Conservation (phyloP, 306 rosid genomes). For the Citrullus amarus region DNA sequence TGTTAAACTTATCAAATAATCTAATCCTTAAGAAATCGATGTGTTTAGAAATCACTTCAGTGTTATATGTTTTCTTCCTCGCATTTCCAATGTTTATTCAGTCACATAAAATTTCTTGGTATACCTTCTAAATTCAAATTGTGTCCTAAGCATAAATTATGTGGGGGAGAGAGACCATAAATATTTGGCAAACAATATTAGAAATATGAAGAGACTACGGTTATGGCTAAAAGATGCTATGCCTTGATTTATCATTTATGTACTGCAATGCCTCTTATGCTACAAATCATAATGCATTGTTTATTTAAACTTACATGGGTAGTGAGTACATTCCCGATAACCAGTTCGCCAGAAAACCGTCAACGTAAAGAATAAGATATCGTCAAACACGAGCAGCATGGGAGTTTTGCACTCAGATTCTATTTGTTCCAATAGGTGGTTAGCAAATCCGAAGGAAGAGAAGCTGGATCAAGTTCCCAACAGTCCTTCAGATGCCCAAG, state of each 20-base stretch:
- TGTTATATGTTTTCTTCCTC: not conserved
- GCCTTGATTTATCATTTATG: not conserved
- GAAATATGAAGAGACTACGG: not conserved
- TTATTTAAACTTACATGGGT: not conserved
- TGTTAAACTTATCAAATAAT: not conserved
- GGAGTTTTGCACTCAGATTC: not conserved
- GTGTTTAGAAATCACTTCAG: not conserved
- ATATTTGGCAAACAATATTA: not conserved
- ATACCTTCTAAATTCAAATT: not conserved
- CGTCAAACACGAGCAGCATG: not conserved
- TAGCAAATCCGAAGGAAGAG: conserved; percentile 71
- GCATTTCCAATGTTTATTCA: not conserved
- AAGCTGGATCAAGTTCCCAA: conserved; percentile 98
- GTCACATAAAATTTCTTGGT: not conserved
- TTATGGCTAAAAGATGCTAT: not conserved
- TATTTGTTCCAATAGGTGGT: conserved; percentile 20
- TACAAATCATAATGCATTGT: not conserved
- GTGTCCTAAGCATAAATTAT: not conserved
- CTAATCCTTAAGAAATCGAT: not conserved
- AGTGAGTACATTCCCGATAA: not conserved
- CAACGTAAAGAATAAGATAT: not conserved
- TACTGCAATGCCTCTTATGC: not conserved
- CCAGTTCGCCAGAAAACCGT: not conserved
- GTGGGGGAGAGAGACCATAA: not conserved
- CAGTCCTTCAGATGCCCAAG: conserved; percentile 47